phyloP scores from a whole-genome alignment of 768 basidiomycete genomes.

The Tremella fuciformis region DNA sequence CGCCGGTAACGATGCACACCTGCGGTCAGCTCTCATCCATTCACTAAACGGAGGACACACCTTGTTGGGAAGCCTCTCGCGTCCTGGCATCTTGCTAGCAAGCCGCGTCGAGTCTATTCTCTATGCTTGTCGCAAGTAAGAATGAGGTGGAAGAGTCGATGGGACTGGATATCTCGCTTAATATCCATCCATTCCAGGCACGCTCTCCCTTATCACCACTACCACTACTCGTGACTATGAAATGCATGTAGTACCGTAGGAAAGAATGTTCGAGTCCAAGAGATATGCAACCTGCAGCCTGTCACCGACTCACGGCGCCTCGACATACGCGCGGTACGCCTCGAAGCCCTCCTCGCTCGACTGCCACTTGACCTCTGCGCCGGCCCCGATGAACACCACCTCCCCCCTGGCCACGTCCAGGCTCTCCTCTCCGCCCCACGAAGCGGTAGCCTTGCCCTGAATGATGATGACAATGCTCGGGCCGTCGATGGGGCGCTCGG shows the following conservation, averaged over 20 bases:
- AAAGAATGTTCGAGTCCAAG: no score
- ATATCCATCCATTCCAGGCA: no score
- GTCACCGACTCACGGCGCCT: slow-evolving; percentile 35
- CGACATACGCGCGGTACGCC: slow-evolving; percentile 67
- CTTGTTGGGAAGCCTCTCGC: slow-evolving; percentile 34
- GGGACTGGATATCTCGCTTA: no score
- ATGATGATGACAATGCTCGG: slow-evolving; percentile 83
- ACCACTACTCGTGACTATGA: no score
- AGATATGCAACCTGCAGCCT: no score
- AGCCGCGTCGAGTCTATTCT: neutral
- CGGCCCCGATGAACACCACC: slow-evolving; percentile 79
- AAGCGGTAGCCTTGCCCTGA: slow-evolving; percentile 62
- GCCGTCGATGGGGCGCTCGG: slow-evolving; percentile 66
- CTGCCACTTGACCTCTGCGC: slow-evolving; percentile 59
- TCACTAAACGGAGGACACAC: slow-evolving; percentile 11
- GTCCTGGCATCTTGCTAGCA: slow-evolving; percentile 22
- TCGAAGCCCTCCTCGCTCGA: slow-evolving; percentile 54
- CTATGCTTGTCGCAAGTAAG: neutral
- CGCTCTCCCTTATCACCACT: no score
- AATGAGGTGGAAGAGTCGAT: neutral
- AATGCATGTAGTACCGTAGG: no score
- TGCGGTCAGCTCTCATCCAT: slow-evolving; percentile 11
- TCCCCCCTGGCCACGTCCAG: slow-evolving; percentile 63
- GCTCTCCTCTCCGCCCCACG: slow-evolving; percentile 18
- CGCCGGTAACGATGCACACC: slow-evolving; percentile 70